Evolutionary conservation across 2,329 filamentous ascomycete species (phyloP), one percentile per base, ranked within the genome.

Genomic region (Triangularia setosa): DNA sequence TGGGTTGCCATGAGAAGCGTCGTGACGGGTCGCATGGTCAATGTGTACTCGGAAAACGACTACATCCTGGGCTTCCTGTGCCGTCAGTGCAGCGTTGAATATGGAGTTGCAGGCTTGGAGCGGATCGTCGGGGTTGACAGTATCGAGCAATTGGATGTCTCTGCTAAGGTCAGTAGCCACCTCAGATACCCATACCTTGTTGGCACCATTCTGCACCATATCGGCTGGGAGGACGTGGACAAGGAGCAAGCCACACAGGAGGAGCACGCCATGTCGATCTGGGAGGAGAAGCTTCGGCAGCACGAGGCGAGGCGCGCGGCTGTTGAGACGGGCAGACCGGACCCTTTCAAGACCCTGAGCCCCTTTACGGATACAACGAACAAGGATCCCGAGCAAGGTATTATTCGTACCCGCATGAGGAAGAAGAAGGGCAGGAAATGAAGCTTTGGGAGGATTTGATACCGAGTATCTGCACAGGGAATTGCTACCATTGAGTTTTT

Each of bases 51-150:
- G 0, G 87, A 90, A 60, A 91, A 92, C 56, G 94, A 98, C 75
- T 93, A 92, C 69, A 87, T 97, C 24, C 87, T 98, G 2, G 93
- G 88, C 0, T 96, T 97, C 74, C 80, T 97, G 44, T 96, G 94
- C 75, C 88, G 94, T 59, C 91, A 87, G 2, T 91, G 90, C 61
- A 92, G 89, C 69, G 85, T 94, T 58, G 89, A 95, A 68, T 89
- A 90, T 66, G 93, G 94, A 1, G 84, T 98, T 33, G 93, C 93
- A 0, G 94, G 94, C 0, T 78, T 98, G 18, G 90, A 97, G 74
- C 83, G 84, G 16, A 85, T 95, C 30, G 81, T 85, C 48, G 88
- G 87, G 14, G 86, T 92, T 2, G 79, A 82, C 60, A 82, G 83
- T 44, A 80, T 89, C 61, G 89, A 92, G 74, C 92, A 90, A 69